Conservation (phyloP, 257 asterid genomes). For the Nicotiana paniculata region DNA sequence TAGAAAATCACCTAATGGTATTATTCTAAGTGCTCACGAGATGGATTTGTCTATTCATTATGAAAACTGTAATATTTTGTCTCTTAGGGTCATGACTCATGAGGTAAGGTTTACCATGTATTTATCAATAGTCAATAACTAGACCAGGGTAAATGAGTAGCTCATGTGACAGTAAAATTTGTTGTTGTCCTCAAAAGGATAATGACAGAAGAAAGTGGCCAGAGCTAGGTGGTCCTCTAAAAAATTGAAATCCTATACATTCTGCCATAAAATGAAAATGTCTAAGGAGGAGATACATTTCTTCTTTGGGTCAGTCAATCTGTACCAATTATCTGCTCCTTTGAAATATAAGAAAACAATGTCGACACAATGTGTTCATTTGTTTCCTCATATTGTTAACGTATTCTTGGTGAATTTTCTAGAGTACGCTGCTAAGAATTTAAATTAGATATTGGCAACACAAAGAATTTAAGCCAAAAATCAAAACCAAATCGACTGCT, state of each 20-base stretch:
- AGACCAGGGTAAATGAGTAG: neutral
- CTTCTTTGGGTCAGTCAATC: neutral
- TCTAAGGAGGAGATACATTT: neutral
- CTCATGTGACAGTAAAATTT: neutral
- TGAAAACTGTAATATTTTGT: neutral
- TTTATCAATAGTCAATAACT: neutral
- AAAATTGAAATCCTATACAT: neutral
- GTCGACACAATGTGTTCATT: slow-evolving; percentile 32
- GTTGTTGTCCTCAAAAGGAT: neutral
- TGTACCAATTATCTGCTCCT: neutral
- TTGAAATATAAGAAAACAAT: neutral
- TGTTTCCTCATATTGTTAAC: slow-evolving; percentile 15
- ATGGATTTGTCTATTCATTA: neutral
- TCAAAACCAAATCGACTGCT: too few relatives aligned
- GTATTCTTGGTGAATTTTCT: neutral
- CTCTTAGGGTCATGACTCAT: neutral
- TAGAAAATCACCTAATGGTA: neutral
- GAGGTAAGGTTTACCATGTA: neutral
- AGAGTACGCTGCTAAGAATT: neutral
- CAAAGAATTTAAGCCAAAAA: too few relatives aligned
- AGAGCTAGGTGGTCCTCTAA: neutral
- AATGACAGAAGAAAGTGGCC: neutral
- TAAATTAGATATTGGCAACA: too few relatives aligned
- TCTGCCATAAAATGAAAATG: neutral
- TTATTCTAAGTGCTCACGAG: neutral